Percentiles rank a stretch among this genome's conserved stretches.
These are phyloP conservation scores for Pharnaceum exiguum DNA, from an alignment of 148 eudicot genomes.

Conservation along the genomic window DNA sequence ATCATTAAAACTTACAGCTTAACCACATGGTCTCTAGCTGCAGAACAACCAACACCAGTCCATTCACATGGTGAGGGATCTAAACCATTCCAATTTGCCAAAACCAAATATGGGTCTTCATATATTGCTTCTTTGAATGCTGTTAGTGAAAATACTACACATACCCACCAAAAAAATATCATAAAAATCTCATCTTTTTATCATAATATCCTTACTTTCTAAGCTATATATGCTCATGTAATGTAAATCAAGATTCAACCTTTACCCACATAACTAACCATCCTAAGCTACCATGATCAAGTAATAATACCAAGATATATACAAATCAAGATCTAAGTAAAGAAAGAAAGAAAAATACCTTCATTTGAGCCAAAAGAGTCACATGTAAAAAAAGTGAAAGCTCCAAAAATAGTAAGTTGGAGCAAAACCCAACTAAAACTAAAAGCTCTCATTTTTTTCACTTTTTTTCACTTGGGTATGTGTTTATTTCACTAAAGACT, in stretches of 20 bases:
- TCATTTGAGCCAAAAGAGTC: conserved; percentile 52
- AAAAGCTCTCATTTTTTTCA: conserved; percentile 36
- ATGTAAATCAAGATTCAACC: neutral
- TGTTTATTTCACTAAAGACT: neutral
- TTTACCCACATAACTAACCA: neutral
- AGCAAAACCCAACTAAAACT: conserved; percentile 34
- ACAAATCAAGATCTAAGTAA: conserved; percentile 34
- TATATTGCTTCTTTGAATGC: conserved; percentile 83
- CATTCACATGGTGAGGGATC: conserved; percentile 87
- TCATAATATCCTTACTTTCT: neutral
- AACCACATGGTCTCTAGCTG: conserved; percentile 48
- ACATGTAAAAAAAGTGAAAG: conserved; percentile 31
- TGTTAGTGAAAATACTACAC: conserved; percentile 51
- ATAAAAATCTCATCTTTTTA: neutral
- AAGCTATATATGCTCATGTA: neutral
- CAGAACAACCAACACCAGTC: conserved; percentile 68
- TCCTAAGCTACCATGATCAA: neutral
- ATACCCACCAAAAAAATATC: neutral
- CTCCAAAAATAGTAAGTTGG: conserved; percentile 37
- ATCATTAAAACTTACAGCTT: conserved; percentile 57
- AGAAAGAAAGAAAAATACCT: conserved; percentile 34
- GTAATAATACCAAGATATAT: conserved; percentile 1
- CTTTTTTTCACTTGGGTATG: neutral
- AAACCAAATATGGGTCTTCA: conserved; percentile 76
- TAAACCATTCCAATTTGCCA: conserved; percentile 78